A percentile compares a stretch with the other conserved stretches of the same genome.
Evolutionary conservation across 169 alveolate genomes (phyloP).

Genomic region (Theileria parva): DNA sequence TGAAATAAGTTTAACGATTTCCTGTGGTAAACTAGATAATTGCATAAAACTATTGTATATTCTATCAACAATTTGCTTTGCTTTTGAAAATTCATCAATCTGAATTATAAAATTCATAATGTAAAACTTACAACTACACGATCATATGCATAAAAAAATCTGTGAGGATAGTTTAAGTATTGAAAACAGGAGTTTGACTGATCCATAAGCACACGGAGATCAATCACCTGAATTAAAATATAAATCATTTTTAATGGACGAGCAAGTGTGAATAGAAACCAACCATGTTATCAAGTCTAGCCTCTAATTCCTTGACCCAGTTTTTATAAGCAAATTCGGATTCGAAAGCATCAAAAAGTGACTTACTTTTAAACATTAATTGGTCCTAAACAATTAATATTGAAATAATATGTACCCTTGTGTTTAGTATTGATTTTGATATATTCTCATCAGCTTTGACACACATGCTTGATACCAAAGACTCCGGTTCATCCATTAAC

Average conservation of each 20-base stretch:
- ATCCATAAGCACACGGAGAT: not conserved
- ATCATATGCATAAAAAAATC: constrained; percentile 29
- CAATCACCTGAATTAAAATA: constrained; percentile 13
- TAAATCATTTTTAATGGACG: not conserved
- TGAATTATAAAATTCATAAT: not conserved
- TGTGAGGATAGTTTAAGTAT: constrained; percentile 22
- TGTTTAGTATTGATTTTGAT: not conserved
- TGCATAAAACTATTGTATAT: constrained; percentile 12
- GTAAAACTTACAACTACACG: constrained; percentile 17
- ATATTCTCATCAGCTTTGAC: constrained; percentile 35
- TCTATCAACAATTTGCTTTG: constrained; percentile 26
- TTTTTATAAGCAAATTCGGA: constrained; percentile 29
- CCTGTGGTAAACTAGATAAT: constrained; percentile 9
- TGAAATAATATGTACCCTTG: constrained; percentile 19
- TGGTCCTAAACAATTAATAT: constrained; percentile 6
- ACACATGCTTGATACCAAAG: constrained; percentile 34
- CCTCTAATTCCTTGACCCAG: constrained; percentile 19
- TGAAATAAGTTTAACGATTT: constrained; percentile 21
- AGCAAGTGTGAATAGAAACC: not conserved
- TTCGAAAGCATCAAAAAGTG: constrained; percentile 17
- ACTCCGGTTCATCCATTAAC: constrained; percentile 17
- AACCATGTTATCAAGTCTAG: constrained; percentile 20
- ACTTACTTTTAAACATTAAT: constrained; percentile 27
- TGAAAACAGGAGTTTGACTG: constrained; percentile 29
- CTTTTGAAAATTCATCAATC: constrained; percentile 40